phyloP scores from a whole-genome alignment of 768 basidiomycete species.

The Panaeolus cyanescens region DNA sequence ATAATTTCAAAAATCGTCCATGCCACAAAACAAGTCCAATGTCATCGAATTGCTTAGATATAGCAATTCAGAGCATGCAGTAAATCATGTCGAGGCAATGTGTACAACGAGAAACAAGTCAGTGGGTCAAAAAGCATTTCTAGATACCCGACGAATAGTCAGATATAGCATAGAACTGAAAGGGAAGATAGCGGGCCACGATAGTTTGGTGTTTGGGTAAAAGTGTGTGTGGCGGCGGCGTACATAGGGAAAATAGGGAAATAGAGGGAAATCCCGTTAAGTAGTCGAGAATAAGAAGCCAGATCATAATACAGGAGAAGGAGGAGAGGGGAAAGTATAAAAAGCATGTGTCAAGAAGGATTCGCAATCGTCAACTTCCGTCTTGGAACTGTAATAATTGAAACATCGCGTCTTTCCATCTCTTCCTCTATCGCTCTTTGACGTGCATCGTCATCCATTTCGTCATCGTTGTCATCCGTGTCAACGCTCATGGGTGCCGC shows the following conservation, averaged over 20 bases:
- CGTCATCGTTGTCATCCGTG: constrained; percentile 65
- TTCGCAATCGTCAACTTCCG: constrained; percentile 77
- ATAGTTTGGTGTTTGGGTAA: neutral
- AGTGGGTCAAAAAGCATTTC: neutral
- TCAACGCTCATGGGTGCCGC: constrained; percentile 52
- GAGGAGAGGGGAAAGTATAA: neutral
- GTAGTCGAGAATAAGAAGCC: neutral
- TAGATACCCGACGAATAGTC: neutral
- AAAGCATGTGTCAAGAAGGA: constrained; percentile 42
- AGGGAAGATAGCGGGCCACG: neutral
- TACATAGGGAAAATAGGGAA: neutral
- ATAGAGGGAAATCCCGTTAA: neutral
- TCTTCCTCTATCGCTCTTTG: constrained; percentile 81
- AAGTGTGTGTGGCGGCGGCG: neutral
- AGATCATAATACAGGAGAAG: neutral
- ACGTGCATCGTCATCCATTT: constrained; percentile 72
- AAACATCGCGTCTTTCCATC: constrained; percentile 79
- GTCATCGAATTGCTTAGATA: neutral
- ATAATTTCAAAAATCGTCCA: constrained; percentile 3
- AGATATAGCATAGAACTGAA: neutral
- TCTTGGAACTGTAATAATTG: constrained; percentile 78
- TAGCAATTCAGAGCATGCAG: neutral
- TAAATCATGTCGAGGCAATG: neutral
- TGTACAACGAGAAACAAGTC: neutral
- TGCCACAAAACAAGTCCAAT: neutral